Evolutionary conservation across 768 basidiomycete genomes (phyloP).

Genomic region (Lentinula sp.): DNA sequence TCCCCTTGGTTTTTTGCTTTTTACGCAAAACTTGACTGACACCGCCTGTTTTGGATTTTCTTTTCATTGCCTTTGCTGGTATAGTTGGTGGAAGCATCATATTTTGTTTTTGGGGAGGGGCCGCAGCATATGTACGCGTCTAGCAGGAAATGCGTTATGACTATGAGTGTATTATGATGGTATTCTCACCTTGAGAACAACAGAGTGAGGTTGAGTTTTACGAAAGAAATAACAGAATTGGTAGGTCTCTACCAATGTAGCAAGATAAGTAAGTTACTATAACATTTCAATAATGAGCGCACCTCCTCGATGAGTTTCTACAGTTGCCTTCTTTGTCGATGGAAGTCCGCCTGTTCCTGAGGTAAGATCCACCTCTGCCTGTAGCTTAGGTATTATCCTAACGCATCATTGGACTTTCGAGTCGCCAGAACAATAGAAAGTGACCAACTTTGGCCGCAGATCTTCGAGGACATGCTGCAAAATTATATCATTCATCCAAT

Average conservation of each 20-base stretch:
- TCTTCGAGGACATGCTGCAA: constrained; percentile 80
- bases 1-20: constrained; percentile 32
- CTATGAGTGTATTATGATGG: background rate
- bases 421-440: constrained; percentile 12
- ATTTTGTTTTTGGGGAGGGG: constrained; percentile 16
- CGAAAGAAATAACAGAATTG: constrained; percentile 91
- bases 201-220: constrained; percentile 74
- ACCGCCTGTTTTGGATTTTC: constrained; percentile 10
- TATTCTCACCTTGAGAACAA: constrained; percentile 69
- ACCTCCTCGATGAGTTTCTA: constrained; percentile 88
- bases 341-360: constrained; percentile 30
- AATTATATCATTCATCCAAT: constrained; percentile 85
- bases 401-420: background rate
- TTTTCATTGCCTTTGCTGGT: constrained; percentile 13
- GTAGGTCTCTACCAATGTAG: constrained; percentile 57
- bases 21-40: constrained; percentile 15
- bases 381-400: constrained; percentile 65
- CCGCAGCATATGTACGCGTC: constrained; percentile 37
- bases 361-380: constrained; percentile 46
- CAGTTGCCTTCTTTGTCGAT: constrained; percentile 57
- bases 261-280: background rate
- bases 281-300: constrained; percentile 9
- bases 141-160: constrained; percentile 11
- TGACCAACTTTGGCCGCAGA: constrained; percentile 61
- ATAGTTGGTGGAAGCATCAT: constrained; percentile 14